Base-by-base conservation (phyloP, 805 yeast species). In the Yamadazyma sp. region DNA sequence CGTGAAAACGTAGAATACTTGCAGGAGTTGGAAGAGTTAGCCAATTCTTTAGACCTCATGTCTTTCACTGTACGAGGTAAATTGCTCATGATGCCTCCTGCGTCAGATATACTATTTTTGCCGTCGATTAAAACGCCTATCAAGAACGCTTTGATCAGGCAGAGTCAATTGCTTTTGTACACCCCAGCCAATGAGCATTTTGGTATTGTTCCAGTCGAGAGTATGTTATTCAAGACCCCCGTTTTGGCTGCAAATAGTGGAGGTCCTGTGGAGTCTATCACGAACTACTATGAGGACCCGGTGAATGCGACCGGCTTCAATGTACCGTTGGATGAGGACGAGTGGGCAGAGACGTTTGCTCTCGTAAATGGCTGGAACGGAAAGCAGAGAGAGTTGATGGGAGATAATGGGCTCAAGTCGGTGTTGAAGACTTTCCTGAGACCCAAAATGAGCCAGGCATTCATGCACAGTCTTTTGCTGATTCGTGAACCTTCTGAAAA, bases 121-220 rank as follows among this genome's bases (percentile, higher is more conserved):
- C 95, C 96, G 0, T 87, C 96, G 0, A 77, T 91, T 6, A 73
- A 84, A 27, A 71, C 88, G 1, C 55, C 71, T 2, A 56, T 84
- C 42, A 87, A 88, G 42, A 60, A 80, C 71, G 54, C 73, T 2
- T 69, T 93, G 18, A 63, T 93, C 22, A 57, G 71, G 25, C 59
- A 67, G 7, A 71, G 90, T 2, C 71, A 73, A 32, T 49, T 84
- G 39, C 68, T 93, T 15, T 62, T 90, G 30, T 93, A 93, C 55
- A 93, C 99, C 0, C 99, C 99, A 3, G 71, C 84, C 0, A 75
- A 75, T 50, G 99, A 93, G 59, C 99, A 93, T 63, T 93, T 93
- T 56, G 99, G 99, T 10, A 93, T 93, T 46, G 99, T 93, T 7
- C 99, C 99, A 1, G 71, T 93, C 11, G 99, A 93, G 57, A 90